Conservation (phyloP, 176 grass and related monocot genomes). For the Triticum timopheevii region DNA sequence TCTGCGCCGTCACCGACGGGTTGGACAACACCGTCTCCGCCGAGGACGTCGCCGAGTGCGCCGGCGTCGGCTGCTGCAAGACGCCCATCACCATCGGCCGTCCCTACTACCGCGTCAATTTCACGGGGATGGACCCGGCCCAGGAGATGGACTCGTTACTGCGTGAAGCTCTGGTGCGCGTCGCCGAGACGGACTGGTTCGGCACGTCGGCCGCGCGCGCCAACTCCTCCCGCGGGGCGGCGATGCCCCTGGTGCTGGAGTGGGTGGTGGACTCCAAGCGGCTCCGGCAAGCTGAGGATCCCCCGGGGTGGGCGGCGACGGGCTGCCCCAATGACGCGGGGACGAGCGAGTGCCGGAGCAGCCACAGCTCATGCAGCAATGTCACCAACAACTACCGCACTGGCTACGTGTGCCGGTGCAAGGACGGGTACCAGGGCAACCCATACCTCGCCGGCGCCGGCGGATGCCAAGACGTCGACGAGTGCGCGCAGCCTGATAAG, state of each 20-base stretch:
- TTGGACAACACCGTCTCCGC: too few relatives aligned
- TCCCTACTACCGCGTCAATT: not conserved
- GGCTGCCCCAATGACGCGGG: not conserved
- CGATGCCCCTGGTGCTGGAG: slow-evolving; percentile 26
- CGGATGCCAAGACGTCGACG: slow-evolving; percentile 47
- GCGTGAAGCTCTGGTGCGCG: not conserved
- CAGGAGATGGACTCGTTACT: not conserved
- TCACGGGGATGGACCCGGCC: not conserved
- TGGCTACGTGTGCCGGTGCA: slow-evolving; percentile 27
- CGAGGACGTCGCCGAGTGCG: not conserved
- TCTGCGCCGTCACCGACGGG: slow-evolving; percentile 1
- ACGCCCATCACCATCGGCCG: slow-evolving; percentile 27
- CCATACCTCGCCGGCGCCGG: slow-evolving; percentile 30
- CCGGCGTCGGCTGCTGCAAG: slow-evolving; percentile 24
- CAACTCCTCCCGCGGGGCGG: not conserved
- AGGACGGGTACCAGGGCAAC: slow-evolving; percentile 42
- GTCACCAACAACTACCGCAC: not conserved
- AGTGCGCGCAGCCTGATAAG: not conserved
- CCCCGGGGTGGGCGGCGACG: not conserved
- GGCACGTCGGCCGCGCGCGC: not conserved
- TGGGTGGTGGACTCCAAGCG: not conserved
- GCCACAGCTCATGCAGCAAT: not conserved
- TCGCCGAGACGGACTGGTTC: slow-evolving; percentile 32
- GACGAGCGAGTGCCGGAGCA: not conserved
- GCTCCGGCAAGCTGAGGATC: not conserved